Percentiles rank a stretch among this genome's conserved stretches.
Conservation (phyloP, 192 early-diverging fungal species). For the Gryganskiella cystojenkinii region DNA sequence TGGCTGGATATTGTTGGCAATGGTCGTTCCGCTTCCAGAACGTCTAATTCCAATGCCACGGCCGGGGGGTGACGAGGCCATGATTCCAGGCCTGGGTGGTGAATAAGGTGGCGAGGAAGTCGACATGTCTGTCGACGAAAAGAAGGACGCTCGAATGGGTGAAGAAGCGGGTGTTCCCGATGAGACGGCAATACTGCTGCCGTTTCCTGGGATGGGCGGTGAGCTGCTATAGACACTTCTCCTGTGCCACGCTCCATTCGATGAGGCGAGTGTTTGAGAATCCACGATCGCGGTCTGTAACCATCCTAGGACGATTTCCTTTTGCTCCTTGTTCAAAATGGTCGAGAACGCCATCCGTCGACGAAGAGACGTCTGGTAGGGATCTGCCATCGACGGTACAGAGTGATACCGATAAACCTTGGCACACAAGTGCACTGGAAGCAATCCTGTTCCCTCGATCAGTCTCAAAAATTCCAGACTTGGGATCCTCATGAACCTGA, state of each 20-base stretch:
- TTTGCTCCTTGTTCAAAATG: conserved; percentile 31
- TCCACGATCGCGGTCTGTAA: conserved; percentile 3
- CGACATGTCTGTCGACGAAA: too few relatives aligned
- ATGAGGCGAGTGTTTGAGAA: not conserved
- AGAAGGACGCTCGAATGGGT: too few relatives aligned
- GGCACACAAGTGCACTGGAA: conserved; percentile 33
- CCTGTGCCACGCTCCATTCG: not conserved
- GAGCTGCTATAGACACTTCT: not conserved
- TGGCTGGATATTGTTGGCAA: too few relatives aligned
- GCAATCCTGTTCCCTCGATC: conserved; percentile 39
- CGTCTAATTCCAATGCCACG: too few relatives aligned
- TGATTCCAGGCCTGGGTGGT: not conserved
- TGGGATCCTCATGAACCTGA: conserved; percentile 42
- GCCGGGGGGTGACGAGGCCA: too few relatives aligned
- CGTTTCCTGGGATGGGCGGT: not conserved
- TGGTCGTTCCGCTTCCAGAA: not conserved
- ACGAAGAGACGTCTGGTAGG: conserved; percentile 33
- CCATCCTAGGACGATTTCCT: conserved; percentile 38
- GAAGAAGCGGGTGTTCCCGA: too few relatives aligned
- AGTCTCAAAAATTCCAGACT: conserved; percentile 38
- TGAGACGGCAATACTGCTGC: too few relatives aligned
- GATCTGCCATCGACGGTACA: conserved; percentile 45
- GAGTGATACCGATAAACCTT: conserved; percentile 49
- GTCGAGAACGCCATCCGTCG: conserved; percentile 46
- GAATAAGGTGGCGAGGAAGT: not conserved